Evolutionary conservation across 768 basidiomycete species (phyloP), one percentile per base, ranked within the genome.

Genomic region (Lyophyllum shimeji): DNA sequence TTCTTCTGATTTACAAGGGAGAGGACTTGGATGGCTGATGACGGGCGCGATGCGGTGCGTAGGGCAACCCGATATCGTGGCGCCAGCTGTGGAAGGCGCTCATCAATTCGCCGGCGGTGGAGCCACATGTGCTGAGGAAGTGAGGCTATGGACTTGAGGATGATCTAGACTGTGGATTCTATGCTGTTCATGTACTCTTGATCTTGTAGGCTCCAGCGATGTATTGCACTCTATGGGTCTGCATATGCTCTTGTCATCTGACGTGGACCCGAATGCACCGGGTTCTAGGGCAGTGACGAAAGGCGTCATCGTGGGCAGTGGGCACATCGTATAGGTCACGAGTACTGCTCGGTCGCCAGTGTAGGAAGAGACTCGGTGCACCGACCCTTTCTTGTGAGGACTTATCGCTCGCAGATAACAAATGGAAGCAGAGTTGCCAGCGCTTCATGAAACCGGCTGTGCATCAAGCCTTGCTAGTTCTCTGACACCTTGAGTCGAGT

Each of bases 11-110:
- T n/a, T n/a, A n/a, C n/a, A n/a, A n/a, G n/a, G n/a, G n/a, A n/a
- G n/a, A n/a, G n/a, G n/a, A n/a, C n/a, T n/a, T n/a, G n/a, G n/a
- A n/a, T n/a, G n/a, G n/a, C 48, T 49, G 15, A 25, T 8, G 29
- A 34, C 21, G 31, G n/a, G 43, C 17, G 23, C 18, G 15, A 47
- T 42, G n/a, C 27, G n/a, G n/a, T n/a, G n/a, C n/a, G 56, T 50
- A 90, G 86, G 90, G 90, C 0, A 88, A 83, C 65, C 90, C 89
- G 21, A 81, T 90, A 48, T 87, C 84, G 42, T 92, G 90, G 90
- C 75, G 89, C 39, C 79, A 82, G 66, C 74, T 92, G 34, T 93
- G 89, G 87, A 89, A 85, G 64, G 75, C 73, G 7, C 61, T 89
- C 43, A 80, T 89, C 42, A 63, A 69, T 60, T 82, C 82, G 9